Conservation (phyloP, 2,329 filamentous ascomycete genomes). For the Amauroascus niger region DNA sequence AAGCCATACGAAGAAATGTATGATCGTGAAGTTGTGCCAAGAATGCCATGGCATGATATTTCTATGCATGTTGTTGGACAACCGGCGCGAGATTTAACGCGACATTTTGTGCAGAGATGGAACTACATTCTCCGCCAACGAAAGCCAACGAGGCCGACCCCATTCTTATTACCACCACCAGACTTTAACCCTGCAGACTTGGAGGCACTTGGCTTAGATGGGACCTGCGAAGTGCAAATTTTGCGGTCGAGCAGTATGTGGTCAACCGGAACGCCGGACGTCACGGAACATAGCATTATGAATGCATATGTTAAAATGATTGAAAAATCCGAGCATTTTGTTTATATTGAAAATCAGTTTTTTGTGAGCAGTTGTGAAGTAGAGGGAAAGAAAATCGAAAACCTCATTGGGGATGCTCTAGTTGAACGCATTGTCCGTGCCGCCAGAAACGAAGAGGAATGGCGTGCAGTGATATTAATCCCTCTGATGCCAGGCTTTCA, state of each 20-base stretch:
- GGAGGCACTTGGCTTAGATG: constrained; percentile 75
- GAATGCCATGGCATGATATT: constrained; percentile 98
- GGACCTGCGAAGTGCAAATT: constrained; percentile 94
- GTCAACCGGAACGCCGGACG: constrained; percentile 49
- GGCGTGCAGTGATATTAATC: constrained; percentile 81
- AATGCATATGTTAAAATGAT: constrained; percentile 84
- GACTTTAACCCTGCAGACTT: constrained; percentile 82
- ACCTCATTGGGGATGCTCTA: constrained; percentile 77
- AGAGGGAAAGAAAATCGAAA: constrained; percentile 77
- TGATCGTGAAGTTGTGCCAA: constrained; percentile 82
- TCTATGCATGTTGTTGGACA: constrained; percentile 82
- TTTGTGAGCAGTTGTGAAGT: constrained; percentile 77
- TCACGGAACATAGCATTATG: constrained; percentile 66
- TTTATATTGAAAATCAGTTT: constrained; percentile 99
- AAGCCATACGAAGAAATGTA: constrained; percentile 92
- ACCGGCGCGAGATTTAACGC: constrained; percentile 84
- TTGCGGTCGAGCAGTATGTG: constrained; percentile 69
- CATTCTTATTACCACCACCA: constrained; percentile 84
- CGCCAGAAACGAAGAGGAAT: constrained; percentile 72
- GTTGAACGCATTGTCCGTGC: constrained; percentile 81
- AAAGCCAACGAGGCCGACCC: constrained; percentile 85
- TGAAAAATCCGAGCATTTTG: constrained; percentile 65
- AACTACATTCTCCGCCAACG: constrained; percentile 90
- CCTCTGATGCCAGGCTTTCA: constrained; percentile 91
- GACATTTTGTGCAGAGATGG: constrained; percentile 91